Percentiles rank a stretch among this genome's conserved stretches.
These are phyloP conservation scores for Aureobasidium musti DNA, from an alignment of 2,329 filamentous ascomycete genomes.

Conservation along the genomic window DNA sequence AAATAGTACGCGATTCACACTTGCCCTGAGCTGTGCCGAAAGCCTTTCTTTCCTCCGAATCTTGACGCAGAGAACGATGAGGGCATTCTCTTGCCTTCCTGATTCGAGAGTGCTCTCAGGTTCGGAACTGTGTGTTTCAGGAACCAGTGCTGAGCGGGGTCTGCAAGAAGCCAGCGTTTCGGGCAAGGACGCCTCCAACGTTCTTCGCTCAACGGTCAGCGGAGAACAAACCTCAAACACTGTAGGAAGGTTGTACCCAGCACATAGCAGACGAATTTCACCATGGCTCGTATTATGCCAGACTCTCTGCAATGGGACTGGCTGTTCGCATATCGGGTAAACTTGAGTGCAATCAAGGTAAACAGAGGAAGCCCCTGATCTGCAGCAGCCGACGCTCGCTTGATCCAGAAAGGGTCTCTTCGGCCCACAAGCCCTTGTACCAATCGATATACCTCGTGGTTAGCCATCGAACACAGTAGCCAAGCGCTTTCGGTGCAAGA, in stretches of 20 bases:
- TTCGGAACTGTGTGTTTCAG: slow-evolving; percentile 11
- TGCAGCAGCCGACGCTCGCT: slow-evolving; percentile 16
- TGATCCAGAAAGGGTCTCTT: not conserved
- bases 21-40: not conserved
- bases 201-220: slow-evolving; percentile 13
- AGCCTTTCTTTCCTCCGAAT: not conserved
- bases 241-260: not conserved
- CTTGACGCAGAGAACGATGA: slow-evolving; percentile 2
- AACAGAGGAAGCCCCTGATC: slow-evolving; percentile 19
- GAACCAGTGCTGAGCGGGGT: slow-evolving; percentile 9
- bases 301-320: not conserved
- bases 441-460: slow-evolving; percentile 10
- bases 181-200: slow-evolving; percentile 22
- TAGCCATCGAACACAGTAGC: not conserved
- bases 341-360: not conserved
- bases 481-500: not conserved
- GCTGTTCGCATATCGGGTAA: not conserved
- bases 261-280: not conserved
- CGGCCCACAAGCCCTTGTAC: not conserved
- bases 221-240: not conserved
- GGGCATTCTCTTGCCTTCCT: not conserved
- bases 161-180: slow-evolving; percentile 20
- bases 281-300: not conserved
- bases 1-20: slow-evolving; percentile 20
- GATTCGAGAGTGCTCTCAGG: not conserved